Conservation (phyloP, 768 basidiomycete species). For the Lyophyllum atratum region DNA sequence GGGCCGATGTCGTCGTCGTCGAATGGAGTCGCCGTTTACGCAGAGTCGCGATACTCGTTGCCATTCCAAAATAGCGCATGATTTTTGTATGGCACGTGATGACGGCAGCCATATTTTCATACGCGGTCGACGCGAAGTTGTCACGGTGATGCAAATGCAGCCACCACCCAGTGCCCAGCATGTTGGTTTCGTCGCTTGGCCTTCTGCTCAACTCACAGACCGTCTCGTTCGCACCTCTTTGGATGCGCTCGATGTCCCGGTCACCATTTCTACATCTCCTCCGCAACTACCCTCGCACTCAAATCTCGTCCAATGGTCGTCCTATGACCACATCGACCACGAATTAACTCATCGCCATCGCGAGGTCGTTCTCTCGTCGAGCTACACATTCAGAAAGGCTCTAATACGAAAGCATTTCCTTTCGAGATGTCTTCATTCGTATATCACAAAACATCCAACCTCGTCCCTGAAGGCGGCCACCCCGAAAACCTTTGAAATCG, state of each 20-base stretch:
- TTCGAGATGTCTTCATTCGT: conserved; percentile 70
- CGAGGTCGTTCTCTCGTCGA: conserved; percentile 64
- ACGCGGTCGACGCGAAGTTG: background rate
- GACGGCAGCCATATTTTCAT: too few species aligned
- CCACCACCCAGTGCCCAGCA: conserved; percentile 2
- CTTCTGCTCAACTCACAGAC: conserved; percentile 48
- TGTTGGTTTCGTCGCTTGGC: conserved; percentile 43
- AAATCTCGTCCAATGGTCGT: conserved; percentile 74
- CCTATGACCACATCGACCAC: conserved; percentile 87
- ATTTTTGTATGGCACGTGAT: conserved; percentile 7
- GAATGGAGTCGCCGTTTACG: background rate
- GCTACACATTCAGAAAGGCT: conserved; percentile 88
- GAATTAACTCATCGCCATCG: conserved; percentile 59
- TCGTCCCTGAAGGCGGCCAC: conserved; percentile 56
- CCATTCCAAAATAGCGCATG: conserved; percentile 4
- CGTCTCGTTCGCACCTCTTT: conserved; percentile 47
- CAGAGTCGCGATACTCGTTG: background rate
- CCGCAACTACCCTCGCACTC: conserved; percentile 11
- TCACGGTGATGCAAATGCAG: background rate
- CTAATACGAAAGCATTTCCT: conserved; percentile 95
- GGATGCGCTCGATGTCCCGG: conserved; percentile 20
- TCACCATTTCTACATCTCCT: conserved; percentile 20
- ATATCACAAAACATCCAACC: conserved; percentile 67
- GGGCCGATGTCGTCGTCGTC: background rate
- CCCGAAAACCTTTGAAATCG: conserved; percentile 82